These are phyloP conservation scores for Neurospora tetraspora DNA, from an alignment of 495 filamentous ascomycete genomes.

Conservation along the genomic window DNA sequence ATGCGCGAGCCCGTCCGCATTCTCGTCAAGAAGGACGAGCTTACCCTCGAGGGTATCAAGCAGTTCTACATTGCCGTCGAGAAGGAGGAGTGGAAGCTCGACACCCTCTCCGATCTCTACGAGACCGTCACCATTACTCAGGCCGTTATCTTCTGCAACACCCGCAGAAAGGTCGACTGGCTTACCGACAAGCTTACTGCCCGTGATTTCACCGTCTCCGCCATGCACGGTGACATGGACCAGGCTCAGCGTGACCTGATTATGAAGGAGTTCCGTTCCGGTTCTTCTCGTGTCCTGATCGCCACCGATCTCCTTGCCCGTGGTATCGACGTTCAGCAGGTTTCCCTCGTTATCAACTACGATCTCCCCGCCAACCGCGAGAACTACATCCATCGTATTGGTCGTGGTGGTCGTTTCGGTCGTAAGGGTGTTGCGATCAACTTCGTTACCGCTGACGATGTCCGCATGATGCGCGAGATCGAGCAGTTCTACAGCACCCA, in stretches of 20 bases:
- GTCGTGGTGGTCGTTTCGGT: conserved; percentile 90
- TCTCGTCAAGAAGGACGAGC: conserved; percentile 98
- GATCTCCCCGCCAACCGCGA: conserved; percentile 97
- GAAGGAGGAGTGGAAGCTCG: conserved; percentile 99
- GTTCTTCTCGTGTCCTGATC: conserved; percentile 93
- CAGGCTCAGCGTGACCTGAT: conserved; percentile 96
- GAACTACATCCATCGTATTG: conserved; percentile 99
- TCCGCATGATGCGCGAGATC: conserved; percentile 94
- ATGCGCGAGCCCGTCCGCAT: conserved; percentile 99
- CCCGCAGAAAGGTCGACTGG: conserved; percentile 98
- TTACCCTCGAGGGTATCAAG: conserved; percentile 96
- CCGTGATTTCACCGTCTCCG: conserved; percentile 94
- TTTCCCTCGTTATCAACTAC: conserved; percentile 99
- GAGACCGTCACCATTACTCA: conserved; percentile 98
- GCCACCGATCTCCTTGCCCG: conserved; percentile 95
- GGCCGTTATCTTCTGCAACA: conserved; percentile 99
- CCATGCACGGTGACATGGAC: conserved; percentile 99
- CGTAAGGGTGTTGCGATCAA: conserved; percentile 99
- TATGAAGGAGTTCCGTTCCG: conserved; percentile 98
- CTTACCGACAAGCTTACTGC: conserved; percentile 97
- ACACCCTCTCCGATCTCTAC: conserved; percentile 98
- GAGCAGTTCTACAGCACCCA: conserved; percentile 96
- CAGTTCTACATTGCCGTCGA: conserved; percentile 99
- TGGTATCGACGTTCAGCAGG: conserved; percentile 98
- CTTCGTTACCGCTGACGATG: conserved; percentile 96